A percentile compares a stretch with the other conserved stretches of the same genome.
phyloP scores from a whole-genome alignment of 2,329 filamentous ascomycete genomes.

The Alternaria conjuncta region DNA sequence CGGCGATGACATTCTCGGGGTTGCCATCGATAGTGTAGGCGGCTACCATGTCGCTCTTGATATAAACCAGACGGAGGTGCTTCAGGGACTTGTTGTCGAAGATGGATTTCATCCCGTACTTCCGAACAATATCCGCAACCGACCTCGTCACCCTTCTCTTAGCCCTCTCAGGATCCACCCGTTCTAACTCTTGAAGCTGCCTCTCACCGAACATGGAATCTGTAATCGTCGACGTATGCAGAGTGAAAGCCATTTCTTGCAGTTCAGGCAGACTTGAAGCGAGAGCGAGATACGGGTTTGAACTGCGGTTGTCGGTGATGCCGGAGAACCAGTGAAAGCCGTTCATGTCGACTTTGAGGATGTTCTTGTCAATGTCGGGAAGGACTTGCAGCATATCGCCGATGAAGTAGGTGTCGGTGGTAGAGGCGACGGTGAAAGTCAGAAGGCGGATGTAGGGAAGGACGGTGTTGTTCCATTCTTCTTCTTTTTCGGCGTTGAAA shows the following conservation, averaged over 20 bases:
- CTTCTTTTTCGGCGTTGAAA: neutral
- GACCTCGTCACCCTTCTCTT: constrained; percentile 80
- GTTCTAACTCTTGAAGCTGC: constrained; percentile 68
- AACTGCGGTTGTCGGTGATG: constrained; percentile 82
- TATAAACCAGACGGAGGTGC: constrained; percentile 77
- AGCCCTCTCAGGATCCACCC: constrained; percentile 77
- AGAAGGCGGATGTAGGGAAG: constrained; percentile 15
- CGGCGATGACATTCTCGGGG: neutral
- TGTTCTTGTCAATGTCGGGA: constrained; percentile 9
- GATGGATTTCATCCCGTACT: constrained; percentile 75
- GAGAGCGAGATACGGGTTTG: constrained; percentile 88
- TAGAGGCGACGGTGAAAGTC: constrained; percentile 21
- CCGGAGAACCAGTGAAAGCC: constrained; percentile 59
- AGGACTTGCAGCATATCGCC: constrained; percentile 9
- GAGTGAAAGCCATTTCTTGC: constrained; percentile 78
- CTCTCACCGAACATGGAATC: constrained; percentile 69
- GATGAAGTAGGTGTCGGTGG: constrained; percentile 17
- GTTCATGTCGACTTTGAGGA: constrained; percentile 53
- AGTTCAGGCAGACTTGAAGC: constrained; percentile 85
- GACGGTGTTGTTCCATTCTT: constrained; percentile 15
- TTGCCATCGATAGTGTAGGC: constrained; percentile 64
- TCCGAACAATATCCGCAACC: constrained; percentile 79
- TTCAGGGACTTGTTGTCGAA: constrained; percentile 73
- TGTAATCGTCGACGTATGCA: constrained; percentile 77
- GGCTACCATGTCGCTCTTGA: constrained; percentile 63